Base-by-base conservation (phyloP, 176 grass and related monocot genomes). In the Saccharum officinarum region DNA sequence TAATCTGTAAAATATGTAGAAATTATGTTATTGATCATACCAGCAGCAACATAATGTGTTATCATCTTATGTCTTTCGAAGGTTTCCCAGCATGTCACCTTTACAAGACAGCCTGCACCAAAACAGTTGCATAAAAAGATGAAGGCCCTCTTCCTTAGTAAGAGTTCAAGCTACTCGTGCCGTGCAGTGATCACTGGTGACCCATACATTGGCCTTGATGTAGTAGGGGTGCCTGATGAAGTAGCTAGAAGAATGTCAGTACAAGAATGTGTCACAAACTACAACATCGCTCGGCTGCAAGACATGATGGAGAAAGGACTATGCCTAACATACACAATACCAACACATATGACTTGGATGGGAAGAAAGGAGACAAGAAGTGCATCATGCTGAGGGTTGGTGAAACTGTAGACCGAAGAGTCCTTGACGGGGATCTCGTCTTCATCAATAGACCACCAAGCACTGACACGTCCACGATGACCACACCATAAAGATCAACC, bases 371-470 rank as follows among this genome's bases (percentile, higher is more conserved):
- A 25, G 85, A 70, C 14, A 94, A 91, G 84, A 91, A 77, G 49
- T 50, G 71, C 30, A 67, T 68, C 63, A 70, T 31, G 60, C 42
- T 91, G 22, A 94, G 89, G 47, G 66, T 91, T 76, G 92, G 92
- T 20, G 84, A 94, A 52, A 67, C 76, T 78, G 60, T 94, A n/a
- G 55, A 94, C 49, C 73, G 89, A 26, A 88, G 84, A 81, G 80
- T 89, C 69, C 37, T 94, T 17, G 89, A 91, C 3, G 84, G 89
- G 38, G 92, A 91, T 77, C 39, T 89, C 8, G 87, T 94, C 61
- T 94, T 94, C 69, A 82, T 91, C 59, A 94, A 91, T 57, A 80
- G 87, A 55, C 84, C 92, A 78, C 92, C 92, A 78, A 94, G 89
- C 71, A 91, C 89, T 18, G 78, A 94, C 73, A 92, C 69, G 44